These are phyloP conservation scores for Candolleomyces eurysporus DNA, from an alignment of 768 basidiomycete species.

Conservation along the genomic window DNA sequence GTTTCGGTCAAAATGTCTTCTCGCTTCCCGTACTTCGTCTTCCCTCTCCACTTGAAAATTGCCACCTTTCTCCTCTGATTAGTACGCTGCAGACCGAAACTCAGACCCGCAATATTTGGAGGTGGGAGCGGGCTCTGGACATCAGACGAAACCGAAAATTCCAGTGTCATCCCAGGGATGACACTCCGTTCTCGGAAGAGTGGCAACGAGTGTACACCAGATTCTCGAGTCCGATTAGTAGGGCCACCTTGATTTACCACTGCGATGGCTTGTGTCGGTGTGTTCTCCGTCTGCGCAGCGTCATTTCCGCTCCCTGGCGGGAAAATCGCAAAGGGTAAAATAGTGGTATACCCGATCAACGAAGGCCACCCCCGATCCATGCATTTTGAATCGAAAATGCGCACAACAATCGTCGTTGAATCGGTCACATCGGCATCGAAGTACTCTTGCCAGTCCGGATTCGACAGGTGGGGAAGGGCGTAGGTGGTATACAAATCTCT, in stretches of 20 bases:
- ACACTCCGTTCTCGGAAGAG: neutral
- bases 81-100: neutral
- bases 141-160: neutral
- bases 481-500: constrained; percentile 21
- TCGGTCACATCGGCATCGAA: constrained; percentile 20
- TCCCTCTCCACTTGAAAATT: constrained; percentile 1
- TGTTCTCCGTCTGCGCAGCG: no score
- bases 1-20: neutral
- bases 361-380: constrained; percentile 17
- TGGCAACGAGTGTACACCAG: neutral
- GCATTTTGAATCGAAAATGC: constrained; percentile 22
- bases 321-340: constrained; percentile 17
- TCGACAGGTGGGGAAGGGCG: constrained; percentile 8
- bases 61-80: neutral
- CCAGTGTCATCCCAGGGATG: neutral
- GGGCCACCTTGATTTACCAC: no score
- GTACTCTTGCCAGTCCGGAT: constrained; percentile 20
- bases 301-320: constrained; percentile 4
- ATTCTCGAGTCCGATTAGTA: no score
- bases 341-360: constrained; percentile 21
- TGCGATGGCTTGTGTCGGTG: no score
- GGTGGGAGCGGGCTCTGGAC: neutral
- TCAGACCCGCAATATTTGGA: neutral
- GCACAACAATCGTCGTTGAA: constrained; percentile 17
- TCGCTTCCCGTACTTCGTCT: neutral